Conservation (phyloP, 768 basidiomycete species). For the Pholiota conissans region DNA sequence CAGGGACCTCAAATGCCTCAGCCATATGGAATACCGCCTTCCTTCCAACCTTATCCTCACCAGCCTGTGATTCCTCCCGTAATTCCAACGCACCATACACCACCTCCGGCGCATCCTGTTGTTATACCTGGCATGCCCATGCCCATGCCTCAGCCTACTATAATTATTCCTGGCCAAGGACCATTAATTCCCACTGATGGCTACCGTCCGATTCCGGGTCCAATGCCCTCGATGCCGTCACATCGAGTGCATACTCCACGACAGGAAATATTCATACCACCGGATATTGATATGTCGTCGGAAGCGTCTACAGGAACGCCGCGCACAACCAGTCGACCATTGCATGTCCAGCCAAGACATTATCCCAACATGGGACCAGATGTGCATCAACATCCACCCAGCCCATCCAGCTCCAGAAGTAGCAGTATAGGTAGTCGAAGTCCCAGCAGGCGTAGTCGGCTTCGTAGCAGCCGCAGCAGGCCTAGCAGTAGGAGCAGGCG, state of each 20-base stretch:
- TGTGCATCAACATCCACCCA: constrained; percentile 14
- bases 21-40: constrained; percentile 13
- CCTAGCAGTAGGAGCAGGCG: constrained; percentile 16
- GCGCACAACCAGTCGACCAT: constrained; percentile 5
- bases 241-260: constrained; percentile 4
- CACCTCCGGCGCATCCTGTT: constrained; percentile 15
- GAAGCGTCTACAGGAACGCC: constrained; percentile 16
- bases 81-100: constrained; percentile 24
- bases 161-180: constrained; percentile 7
- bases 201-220: constrained; percentile 16
- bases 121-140: constrained; percentile 17
- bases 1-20: constrained; percentile 17
- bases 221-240: constrained; percentile 10
- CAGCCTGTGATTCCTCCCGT: constrained; percentile 39
- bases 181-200: constrained; percentile 18
- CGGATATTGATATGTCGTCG: constrained; percentile 1
- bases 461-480: constrained; percentile 11
- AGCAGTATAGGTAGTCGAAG: constrained; percentile 7
- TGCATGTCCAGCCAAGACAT: neutral
- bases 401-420: constrained; percentile 17
- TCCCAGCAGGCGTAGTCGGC: constrained; percentile 10
- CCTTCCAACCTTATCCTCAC: constrained; percentile 18
- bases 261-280: constrained; percentile 24
- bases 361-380: constrained; percentile 16
- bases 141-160: constrained; percentile 11